A percentile compares a stretch with the other conserved stretches of the same genome.
Evolutionary conservation across 768 basidiomycete genomes (phyloP).

Genomic region (Lactifluus volemus): DNA sequence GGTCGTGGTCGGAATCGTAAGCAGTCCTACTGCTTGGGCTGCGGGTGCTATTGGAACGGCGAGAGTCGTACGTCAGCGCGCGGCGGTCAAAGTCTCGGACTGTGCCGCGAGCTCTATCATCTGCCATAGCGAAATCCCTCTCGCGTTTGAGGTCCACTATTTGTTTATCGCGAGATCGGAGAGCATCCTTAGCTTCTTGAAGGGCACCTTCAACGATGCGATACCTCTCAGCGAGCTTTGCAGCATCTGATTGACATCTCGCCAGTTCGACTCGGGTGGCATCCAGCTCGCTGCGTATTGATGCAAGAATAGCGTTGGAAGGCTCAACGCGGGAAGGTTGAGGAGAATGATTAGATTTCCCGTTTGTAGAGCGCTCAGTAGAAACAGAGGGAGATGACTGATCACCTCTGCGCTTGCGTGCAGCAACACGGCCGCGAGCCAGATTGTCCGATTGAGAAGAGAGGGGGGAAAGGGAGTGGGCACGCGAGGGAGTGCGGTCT

Average conservation of each 20-base stretch:
- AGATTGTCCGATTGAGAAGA: conserved; percentile 18
- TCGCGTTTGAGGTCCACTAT: conserved; percentile 42
- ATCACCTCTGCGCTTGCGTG: conserved; percentile 20
- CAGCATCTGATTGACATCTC: conserved; percentile 44
- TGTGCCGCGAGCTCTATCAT: conserved; percentile 15
- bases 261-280: conserved; percentile 43
- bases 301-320: conserved; percentile 18
- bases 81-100: conserved; percentile 10
- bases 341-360: conserved; percentile 6
- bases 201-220: conserved; percentile 53
- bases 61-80: conserved; percentile 15
- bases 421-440: conserved; percentile 19
- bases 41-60: conserved; percentile 13
- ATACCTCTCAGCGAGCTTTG: conserved; percentile 53
- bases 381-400: conserved; percentile 18
- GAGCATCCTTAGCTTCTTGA: conserved; percentile 52
- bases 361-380: conserved; percentile 15
- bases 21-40: conserved; percentile 15
- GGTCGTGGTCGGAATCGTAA: conserved; percentile 10
- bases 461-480: conserved; percentile 7
- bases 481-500: conserved; percentile 13
- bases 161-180: conserved; percentile 52
- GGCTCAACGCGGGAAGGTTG: conserved; percentile 12
- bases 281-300: conserved; percentile 52
- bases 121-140: conserved; percentile 18